A percentile compares a stretch with the other conserved stretches of the same genome.
Evolutionary conservation across 2,329 filamentous ascomycete genomes (phyloP).

Genomic region (Cytospora mali): DNA sequence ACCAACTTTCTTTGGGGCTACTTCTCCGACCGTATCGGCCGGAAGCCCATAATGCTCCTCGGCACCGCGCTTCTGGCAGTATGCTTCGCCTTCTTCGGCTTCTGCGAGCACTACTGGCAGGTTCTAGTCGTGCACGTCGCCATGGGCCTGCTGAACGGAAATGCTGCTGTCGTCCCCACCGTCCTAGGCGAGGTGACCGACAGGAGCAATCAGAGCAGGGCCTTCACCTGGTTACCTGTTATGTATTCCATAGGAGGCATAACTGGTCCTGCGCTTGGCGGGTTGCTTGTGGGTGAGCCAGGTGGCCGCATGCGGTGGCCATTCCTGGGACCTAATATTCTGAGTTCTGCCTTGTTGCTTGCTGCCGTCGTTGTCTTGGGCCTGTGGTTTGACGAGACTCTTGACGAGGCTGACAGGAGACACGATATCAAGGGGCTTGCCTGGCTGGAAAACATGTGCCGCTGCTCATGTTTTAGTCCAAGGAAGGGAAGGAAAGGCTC

Average conservation of each 20-base stretch:
- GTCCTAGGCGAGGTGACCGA: slow-evolving; percentile 95
- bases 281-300: slow-evolving; percentile 70
- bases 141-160: slow-evolving; percentile 94
- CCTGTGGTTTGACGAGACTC: slow-evolving; percentile 85
- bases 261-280: slow-evolving; percentile 88
- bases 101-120: slow-evolving; percentile 81
- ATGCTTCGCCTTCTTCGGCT: slow-evolving; percentile 85
- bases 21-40: slow-evolving; percentile 75
- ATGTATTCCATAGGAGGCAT: slow-evolving; percentile 96
- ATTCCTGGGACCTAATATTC: slow-evolving; percentile 81
- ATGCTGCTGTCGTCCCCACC: slow-evolving; percentile 90
- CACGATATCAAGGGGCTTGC: slow-evolving; percentile 30
- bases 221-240: slow-evolving; percentile 92
- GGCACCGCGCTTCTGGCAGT: slow-evolving; percentile 81
- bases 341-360: slow-evolving; percentile 72
- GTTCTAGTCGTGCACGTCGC: slow-evolving; percentile 81
- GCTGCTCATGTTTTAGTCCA: slow-evolving; percentile 29
- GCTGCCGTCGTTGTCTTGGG: slow-evolving; percentile 72
- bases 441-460: slow-evolving; percentile 35
- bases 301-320: slow-evolving; percentile 66
- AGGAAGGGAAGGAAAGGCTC: slow-evolving; percentile 31
- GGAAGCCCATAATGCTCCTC: slow-evolving; percentile 79
- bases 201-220: slow-evolving; percentile 87
- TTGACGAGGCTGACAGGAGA: slow-evolving; percentile 52
- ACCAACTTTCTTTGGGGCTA: slow-evolving; percentile 94